Evolutionary conservation across 192 early-diverging fungal species (phyloP), one percentile per base, ranked within the genome.

Genomic region (Rhizophlyctis rosea): DNA sequence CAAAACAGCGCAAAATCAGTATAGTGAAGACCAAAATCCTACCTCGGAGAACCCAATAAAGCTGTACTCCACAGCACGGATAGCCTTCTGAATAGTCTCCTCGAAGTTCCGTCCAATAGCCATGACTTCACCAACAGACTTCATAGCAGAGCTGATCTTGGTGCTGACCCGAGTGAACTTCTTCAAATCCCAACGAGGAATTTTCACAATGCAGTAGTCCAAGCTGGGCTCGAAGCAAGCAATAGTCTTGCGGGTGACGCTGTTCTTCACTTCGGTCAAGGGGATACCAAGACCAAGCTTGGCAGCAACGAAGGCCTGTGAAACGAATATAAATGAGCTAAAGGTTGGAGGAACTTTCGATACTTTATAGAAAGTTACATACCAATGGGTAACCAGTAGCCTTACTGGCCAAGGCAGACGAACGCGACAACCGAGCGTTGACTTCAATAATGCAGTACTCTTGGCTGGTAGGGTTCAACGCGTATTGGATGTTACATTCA

Each of bases 401-500:
- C 73, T 98, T 98, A 62, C 90, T 93, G 16, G 96, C 96, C 24
- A 98, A 81, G 13, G 96, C 96, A 18, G 91, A 91, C 57, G 85
- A 88, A 69, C 96, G 86, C 62, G 90, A 92, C 25, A 98, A 79
- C 57, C 96, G 91, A 25, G 96, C 96, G 68, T 98, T 98, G 68
- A 98, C 95, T 81, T 98, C 96, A 64, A 98, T 98, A 67, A 98
- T 92, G 76, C 90, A 90, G 80, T 95, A 98, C 76, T 98, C 96
- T 76, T 90, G 87, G 57, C 86, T 88, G 52, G 89, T 70, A 16
- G 96, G 96, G 80, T 96, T 96, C 44, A 98, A 82, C 25, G 94
- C 95, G 70, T 98, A 98, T 78, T 98, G 96, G 63, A 98, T 92
- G 75, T 98, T 98, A 81, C 96, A 98, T 80, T 98, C 96, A 61